phyloP scores from a whole-genome alignment of 768 basidiomycete species.

The Tephrocybe rancida region DNA sequence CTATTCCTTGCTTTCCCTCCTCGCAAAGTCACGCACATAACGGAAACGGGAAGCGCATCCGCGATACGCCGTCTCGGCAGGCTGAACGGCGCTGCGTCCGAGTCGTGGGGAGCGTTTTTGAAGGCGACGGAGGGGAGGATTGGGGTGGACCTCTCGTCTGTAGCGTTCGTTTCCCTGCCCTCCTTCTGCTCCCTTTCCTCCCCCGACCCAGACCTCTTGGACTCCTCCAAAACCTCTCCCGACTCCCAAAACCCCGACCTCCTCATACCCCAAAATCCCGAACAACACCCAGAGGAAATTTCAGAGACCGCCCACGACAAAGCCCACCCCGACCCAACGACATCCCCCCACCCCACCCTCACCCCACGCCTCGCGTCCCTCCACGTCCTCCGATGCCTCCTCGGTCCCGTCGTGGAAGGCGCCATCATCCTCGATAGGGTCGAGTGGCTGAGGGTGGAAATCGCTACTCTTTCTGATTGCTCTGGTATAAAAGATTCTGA shows the following conservation, averaged over 20 bases:
- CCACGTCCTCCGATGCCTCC: too few species aligned
- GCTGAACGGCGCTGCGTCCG: conserved; percentile 52
- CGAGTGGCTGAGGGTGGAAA: too few species aligned
- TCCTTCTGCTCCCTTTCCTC: conserved; percentile 31
- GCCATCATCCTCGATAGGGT: too few species aligned
- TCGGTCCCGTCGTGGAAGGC: too few species aligned
- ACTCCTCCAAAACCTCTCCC: conserved; percentile 42
- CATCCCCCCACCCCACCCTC: too few species aligned
- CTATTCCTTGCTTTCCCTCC: conserved; percentile 45
- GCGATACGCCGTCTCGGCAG: conserved; percentile 49
- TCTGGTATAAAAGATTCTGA: neutral
- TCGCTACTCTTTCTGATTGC: neutral
- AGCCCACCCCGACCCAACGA: too few species aligned
- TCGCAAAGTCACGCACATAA: conserved; percentile 48
- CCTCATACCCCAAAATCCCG: conserved; percentile 72
- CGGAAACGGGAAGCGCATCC: conserved; percentile 40
- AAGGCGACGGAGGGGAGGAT: conserved; percentile 26
- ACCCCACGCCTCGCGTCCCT: conserved; percentile 42
- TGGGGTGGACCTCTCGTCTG: conserved; percentile 23
- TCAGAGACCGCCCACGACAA: neutral
- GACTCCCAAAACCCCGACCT: conserved; percentile 53
- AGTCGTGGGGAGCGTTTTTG: conserved; percentile 51
- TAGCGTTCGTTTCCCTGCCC: neutral
- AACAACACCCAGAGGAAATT: conserved; percentile 20
- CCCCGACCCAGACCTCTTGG: conserved; percentile 23